Evolutionary conservation across 352 stramenopile species (phyloP).

Genomic region (Globisporangium heterothallicum): DNA sequence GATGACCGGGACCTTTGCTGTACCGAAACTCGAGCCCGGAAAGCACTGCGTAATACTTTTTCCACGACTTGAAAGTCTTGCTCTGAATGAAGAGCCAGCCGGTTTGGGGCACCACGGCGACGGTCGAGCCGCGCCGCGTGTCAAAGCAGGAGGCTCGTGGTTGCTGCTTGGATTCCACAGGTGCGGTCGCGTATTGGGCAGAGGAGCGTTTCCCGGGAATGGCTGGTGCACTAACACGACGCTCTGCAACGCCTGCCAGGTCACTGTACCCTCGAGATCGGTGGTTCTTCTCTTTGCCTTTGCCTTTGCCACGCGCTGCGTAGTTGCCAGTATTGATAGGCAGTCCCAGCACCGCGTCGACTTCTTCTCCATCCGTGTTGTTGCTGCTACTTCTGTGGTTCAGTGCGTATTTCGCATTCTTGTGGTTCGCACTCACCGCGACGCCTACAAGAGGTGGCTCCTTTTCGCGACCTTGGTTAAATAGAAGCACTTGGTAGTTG

Average conservation of each 20-base stretch:
- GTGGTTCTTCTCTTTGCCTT: slow-evolving; percentile 16
- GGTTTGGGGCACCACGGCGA: slow-evolving; percentile 50
- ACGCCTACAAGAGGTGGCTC: not conserved
- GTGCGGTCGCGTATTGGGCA: slow-evolving; percentile 19
- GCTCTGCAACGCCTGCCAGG: slow-evolving; percentile 21
- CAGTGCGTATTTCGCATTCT: slow-evolving; percentile 5
- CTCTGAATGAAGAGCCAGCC: slow-evolving; percentile 65
- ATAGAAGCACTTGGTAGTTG: slow-evolving; percentile 23
- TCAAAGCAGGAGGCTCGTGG: slow-evolving; percentile 59
- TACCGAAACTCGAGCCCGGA: slow-evolving; percentile 75
- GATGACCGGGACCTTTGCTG: slow-evolving; percentile 51
- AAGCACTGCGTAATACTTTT: slow-evolving; percentile 63
- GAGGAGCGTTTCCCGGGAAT: slow-evolving; percentile 10
- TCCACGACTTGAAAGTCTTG: slow-evolving; percentile 62
- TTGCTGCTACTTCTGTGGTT: not conserved
- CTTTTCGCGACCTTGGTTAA: not conserved
- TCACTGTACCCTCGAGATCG: slow-evolving; percentile 54
- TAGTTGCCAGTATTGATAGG: slow-evolving; percentile 50
- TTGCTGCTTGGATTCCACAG: not conserved
- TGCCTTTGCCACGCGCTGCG: slow-evolving; percentile 29
- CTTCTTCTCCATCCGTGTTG: slow-evolving; percentile 16
- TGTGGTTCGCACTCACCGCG: not conserved
- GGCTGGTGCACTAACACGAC: slow-evolving; percentile 30
- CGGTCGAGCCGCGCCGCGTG: slow-evolving; percentile 41
- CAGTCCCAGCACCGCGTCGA: slow-evolving; percentile 38